Percentiles rank a stretch among this genome's conserved stretches.
Evolutionary conservation across 1,284 basidiomycete genomes (phyloP).

Genomic region (Sporisorium exsertum): DNA sequence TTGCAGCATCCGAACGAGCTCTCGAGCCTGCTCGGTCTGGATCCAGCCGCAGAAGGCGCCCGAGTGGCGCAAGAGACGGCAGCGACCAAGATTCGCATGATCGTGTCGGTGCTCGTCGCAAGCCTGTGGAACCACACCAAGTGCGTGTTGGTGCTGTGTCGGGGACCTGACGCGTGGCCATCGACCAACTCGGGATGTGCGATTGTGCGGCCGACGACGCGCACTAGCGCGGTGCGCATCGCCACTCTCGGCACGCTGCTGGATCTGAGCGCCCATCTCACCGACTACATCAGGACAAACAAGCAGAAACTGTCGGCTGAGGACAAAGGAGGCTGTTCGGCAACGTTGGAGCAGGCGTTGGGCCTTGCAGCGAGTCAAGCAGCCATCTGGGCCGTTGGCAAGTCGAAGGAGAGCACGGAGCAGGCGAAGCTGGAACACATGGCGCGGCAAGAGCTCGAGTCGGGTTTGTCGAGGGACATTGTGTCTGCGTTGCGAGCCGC

Average conservation of each 20-base stretch:
- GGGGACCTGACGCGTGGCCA: conserved; percentile 79
- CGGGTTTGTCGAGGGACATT: conserved; percentile 37
- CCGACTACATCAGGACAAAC: conserved; percentile 42
- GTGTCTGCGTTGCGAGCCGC: conserved; percentile 35
- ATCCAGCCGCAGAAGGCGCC: conserved; percentile 75
- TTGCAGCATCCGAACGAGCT: conserved; percentile 90
- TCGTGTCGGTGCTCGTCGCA: conserved; percentile 70
- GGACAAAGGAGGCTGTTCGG: conserved; percentile 11
- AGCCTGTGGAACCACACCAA: conserved; percentile 79
- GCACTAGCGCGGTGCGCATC: conserved; percentile 48
- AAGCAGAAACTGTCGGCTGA: conserved; percentile 18
- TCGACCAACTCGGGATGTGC: conserved; percentile 74
- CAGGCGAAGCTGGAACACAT: conserved; percentile 26
- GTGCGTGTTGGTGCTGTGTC: conserved; percentile 77
- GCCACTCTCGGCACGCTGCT: conserved; percentile 66
- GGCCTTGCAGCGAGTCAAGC: conserved; percentile 44
- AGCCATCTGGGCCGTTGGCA: conserved; percentile 45
- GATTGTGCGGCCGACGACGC: conserved; percentile 45
- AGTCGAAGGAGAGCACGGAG: conserved; percentile 23
- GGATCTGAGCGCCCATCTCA: conserved; percentile 53
- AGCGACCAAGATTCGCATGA: conserved; percentile 70
- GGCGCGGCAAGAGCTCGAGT: conserved; percentile 45
- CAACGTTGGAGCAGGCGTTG: conserved; percentile 48
- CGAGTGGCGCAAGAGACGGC: conserved; percentile 68
- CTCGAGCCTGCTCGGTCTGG: conserved; percentile 80